Conservation (phyloP, 495 filamentous ascomycete species). For the Lasiosphaeris hirsuta region DNA sequence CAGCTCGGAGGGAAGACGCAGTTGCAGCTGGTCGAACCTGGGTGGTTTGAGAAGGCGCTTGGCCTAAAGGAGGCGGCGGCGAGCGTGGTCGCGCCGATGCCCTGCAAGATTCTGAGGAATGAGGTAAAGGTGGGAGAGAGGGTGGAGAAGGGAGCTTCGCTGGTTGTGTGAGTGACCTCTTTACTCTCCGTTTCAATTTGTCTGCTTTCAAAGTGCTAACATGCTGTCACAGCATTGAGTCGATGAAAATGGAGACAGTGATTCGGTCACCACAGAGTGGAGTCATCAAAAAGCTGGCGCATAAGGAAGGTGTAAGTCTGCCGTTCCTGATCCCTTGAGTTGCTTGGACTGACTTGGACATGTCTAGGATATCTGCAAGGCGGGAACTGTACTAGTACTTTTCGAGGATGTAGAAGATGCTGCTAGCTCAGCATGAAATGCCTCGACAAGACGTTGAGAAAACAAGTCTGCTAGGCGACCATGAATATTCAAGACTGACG, state of each 20-base stretch:
- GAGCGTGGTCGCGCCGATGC: constrained; percentile 86
- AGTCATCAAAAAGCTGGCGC: constrained; percentile 74
- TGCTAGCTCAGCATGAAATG: too few relatives aligned
- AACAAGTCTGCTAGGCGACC: too few relatives aligned
- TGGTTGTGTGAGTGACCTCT: constrained; percentile 67
- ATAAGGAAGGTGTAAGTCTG: constrained; percentile 76
- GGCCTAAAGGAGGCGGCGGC: constrained; percentile 77
- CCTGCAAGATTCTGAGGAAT: constrained; percentile 85
- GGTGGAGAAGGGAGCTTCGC: constrained; percentile 79
- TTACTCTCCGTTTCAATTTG: not conserved
- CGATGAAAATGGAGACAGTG: constrained; percentile 99
- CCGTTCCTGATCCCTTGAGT: not conserved
- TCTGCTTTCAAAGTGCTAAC: constrained; percentile 13
- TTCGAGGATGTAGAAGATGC: constrained; percentile 43
- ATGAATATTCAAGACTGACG: too few relatives aligned
- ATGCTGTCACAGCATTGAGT: constrained; percentile 65
- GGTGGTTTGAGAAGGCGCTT: constrained; percentile 82
- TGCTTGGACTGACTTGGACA: not conserved
- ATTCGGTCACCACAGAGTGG: constrained; percentile 87
- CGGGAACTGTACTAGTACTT: constrained; percentile 53
- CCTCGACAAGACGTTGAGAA: too few relatives aligned
- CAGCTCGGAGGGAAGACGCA: constrained; percentile 77
- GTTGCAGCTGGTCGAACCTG: constrained; percentile 61
- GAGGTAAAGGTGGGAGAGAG: constrained; percentile 74
- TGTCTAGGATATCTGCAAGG: constrained; percentile 34